Evolutionary conservation across 345 rosid species (phyloP), one percentile per base, ranked within the genome.

Genomic region (Salix koriyanagi): DNA sequence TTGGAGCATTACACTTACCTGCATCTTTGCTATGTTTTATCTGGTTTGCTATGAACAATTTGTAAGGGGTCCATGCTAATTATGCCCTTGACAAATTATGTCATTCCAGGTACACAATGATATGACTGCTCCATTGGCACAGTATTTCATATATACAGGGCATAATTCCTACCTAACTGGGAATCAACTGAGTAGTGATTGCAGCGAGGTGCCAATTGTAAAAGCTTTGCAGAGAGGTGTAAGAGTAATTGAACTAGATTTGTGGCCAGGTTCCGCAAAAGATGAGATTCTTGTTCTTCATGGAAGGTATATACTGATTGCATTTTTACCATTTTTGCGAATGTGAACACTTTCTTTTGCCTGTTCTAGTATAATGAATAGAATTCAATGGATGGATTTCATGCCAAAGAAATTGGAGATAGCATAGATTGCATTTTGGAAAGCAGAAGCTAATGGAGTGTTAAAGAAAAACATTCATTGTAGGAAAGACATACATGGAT

Each of bases 101-200:
- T 56, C 28, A 67, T 70, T 82, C 71, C 95, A 94, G 98, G 98
- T 96, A 65, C 98, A 90, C 65, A 94, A 92, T 41, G 91, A 90
- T 34, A 96, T 94, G 97, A 83, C 76, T 56, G 95, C 94, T 79
- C 97, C 97, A 6, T 72, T 96, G 87, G 89, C 97, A 15, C 94
- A 90, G 86, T 94, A 94, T 80, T 92, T 89, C 88, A 91, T 96
- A 76, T 94, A 78, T 78, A 94, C 98, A 23, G 97, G 98, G 19
- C 99, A 94, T 83, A 96, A 94, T 79, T 94, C 97, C 10, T 96
- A 96, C 76, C 85, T 94, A 79, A 94, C 98, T 1, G 97, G 97
- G 60, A 96, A 94, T 69, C 98, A 96, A 74, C 90, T 96, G 7
- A 94, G 91, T 81, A 96, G 99, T 83, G 94, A 94, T 37, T 92